Base-by-base conservation (phyloP, 2,329 filamentous ascomycete species). In the Basipetospora sp. region DNA sequence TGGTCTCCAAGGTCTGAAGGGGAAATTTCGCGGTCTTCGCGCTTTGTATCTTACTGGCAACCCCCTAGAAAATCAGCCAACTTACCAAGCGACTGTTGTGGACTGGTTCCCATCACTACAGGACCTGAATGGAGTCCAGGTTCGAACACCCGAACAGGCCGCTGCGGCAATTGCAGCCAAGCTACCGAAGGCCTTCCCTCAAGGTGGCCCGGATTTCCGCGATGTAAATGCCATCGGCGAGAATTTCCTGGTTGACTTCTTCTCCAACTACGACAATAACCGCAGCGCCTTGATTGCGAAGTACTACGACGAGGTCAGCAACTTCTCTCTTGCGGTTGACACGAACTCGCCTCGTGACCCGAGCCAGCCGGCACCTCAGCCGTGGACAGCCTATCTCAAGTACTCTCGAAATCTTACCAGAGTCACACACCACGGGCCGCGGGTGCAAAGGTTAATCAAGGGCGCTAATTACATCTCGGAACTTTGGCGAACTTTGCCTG, bases 81-180 rank as follows among this genome's bases (percentile, higher is more conserved):
- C 70, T 42, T 81, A 79, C 53, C 68, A 73, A 41, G 60, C 69
- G 13, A 80, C 84, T 34, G 62, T 94, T 41, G 63, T 83, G 20
- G 73, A 74, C 29, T 92, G 85, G 80, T 96, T 84, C 51, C 87
- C 85, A 1, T 80, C 74, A 42, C 69, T 96, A 13, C 75, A 77
- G 48, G 71, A 77, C 42, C 63, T 96, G 46, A 93, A 92, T 54
- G 74, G 76, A 39, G 63, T 73, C 5, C 72, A 80, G 50, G 73
- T 94, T 14, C 74, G 85, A 42, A 81, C 79, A 1, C 68, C 77
- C 1, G 75, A 83, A 49, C 74, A 86, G 48, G 63, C 81, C 36
- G 72, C 71, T 8, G 66, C 73, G 39, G 57, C 63, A 47, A 57
- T 65, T 41, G 58, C 65, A 34, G 62, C 64, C 18, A 48, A 65